Percentiles rank a stretch among this genome's conserved stretches.
These are phyloP conservation scores for Sugiyamaella lignohabitans DNA, from an alignment of 805 yeast species.

Conservation along the genomic window DNA sequence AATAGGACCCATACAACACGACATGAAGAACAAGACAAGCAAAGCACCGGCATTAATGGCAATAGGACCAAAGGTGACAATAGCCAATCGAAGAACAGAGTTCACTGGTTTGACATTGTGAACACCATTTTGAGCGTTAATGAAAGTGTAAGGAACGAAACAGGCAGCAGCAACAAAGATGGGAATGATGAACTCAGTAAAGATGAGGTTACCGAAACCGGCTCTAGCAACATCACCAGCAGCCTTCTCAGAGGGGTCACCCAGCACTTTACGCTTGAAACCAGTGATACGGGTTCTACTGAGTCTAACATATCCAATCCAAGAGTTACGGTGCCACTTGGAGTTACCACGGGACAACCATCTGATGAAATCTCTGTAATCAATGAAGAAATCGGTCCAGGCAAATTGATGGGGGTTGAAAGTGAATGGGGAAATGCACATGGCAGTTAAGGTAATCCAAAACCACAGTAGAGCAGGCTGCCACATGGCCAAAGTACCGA, in stretches of 20 bases:
- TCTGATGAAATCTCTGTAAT: slow-evolving; percentile 71
- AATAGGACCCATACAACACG: slow-evolving; percentile 97
- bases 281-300: slow-evolving; percentile 81
- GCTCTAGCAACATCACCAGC: slow-evolving; percentile 68
- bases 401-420: slow-evolving; percentile 94
- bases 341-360: slow-evolving; percentile 71
- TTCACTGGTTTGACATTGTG: slow-evolving; percentile 38
- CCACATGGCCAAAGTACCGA: slow-evolving; percentile 60
- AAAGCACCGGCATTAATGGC: slow-evolving; percentile 83
- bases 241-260: slow-evolving; percentile 50
- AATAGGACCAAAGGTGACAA: slow-evolving; percentile 77
- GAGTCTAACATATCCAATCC: slow-evolving; percentile 59
- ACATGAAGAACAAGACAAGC: slow-evolving; percentile 66
- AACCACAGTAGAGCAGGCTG: slow-evolving; percentile 84
- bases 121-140: slow-evolving; percentile 86
- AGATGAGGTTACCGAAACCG: slow-evolving; percentile 64
- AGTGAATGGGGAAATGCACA: slow-evolving; percentile 78
- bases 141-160: slow-evolving; percentile 67
- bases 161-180: slow-evolving; percentile 60
- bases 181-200: slow-evolving; percentile 76
- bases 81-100: slow-evolving; percentile 54
- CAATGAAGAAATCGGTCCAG: slow-evolving; percentile 82
- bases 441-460: slow-evolving; percentile 81
- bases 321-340: slow-evolving; percentile 49
- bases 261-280: slow-evolving; percentile 55